Percentiles rank a stretch among this genome's conserved stretches.
Conservation (phyloP, 2,329 filamentous ascomycete genomes). For the Claviceps arundinis region DNA sequence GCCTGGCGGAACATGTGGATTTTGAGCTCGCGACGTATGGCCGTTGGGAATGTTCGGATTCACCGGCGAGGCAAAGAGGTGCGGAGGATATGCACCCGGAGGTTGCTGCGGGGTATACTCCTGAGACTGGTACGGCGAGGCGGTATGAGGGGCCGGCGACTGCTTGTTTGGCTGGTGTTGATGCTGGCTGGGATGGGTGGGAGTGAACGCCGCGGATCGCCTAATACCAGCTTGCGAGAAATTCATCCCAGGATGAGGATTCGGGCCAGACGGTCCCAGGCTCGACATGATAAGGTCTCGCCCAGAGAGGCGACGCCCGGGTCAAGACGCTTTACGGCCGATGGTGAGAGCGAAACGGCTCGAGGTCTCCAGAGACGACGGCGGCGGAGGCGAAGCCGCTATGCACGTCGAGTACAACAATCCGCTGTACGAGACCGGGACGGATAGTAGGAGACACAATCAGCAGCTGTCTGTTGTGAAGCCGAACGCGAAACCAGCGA, state of each 20-base stretch:
- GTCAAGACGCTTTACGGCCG: not conserved
- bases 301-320: not conserved
- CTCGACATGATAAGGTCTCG: slow-evolving; percentile 28
- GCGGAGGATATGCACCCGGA: slow-evolving; percentile 34
- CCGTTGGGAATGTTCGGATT: slow-evolving; percentile 35
- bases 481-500: not conserved
- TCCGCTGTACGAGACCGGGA: not conserved
- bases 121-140: slow-evolving; percentile 41
- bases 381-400: not conserved
- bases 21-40: slow-evolving; percentile 25
- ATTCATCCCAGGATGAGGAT: slow-evolving; percentile 38
- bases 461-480: not conserved
- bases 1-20: slow-evolving; percentile 34
- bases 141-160: slow-evolving; percentile 39
- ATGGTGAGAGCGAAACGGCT: slow-evolving; percentile 1
- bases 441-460: not conserved
- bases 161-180: slow-evolving; percentile 41
- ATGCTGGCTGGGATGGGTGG: slow-evolving; percentile 35
- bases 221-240: slow-evolving; percentile 38
- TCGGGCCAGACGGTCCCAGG: slow-evolving; percentile 35
- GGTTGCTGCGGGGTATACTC: slow-evolving; percentile 40
- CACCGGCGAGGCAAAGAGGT: slow-evolving; percentile 38
- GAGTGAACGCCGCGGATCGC: slow-evolving; percentile 30
- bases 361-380: not conserved
- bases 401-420: not conserved